phyloP scores from a whole-genome alignment of 1,284 basidiomycete genomes.

The Cerioporus squamosus region DNA sequence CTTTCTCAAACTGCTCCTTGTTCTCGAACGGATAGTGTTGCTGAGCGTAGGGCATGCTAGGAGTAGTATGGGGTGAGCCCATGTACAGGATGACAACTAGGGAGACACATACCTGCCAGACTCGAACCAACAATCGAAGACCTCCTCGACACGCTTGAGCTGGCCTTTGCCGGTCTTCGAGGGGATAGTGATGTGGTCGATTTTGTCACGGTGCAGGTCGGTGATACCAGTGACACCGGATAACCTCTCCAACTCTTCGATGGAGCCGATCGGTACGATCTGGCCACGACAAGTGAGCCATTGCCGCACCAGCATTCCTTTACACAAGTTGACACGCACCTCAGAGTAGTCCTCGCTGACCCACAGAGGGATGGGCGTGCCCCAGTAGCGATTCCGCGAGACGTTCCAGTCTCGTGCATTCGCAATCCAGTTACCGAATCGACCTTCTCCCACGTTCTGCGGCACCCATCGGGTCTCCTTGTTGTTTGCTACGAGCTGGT shows the following conservation, averaged over 20 bases:
- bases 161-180: conserved; percentile 89
- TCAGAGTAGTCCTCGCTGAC: conserved; percentile 93
- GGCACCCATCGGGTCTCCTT: conserved; percentile 95
- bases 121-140: conserved; percentile 99
- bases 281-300: conserved; percentile 32
- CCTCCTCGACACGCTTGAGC: conserved; percentile 91
- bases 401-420: conserved; percentile 99
- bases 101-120: conserved; percentile 80
- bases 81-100: too few relatives aligned
- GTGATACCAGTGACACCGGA: conserved; percentile 87
- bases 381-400: conserved; percentile 99
- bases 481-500: conserved; percentile 92
- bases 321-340: conserved; percentile 41
- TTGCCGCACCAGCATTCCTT: too few relatives aligned
- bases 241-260: conserved; percentile 86
- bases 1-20: conserved; percentile 82
- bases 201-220: conserved; percentile 95
- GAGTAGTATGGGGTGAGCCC: conserved; percentile 8
- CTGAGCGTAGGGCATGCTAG: conserved; percentile 98
- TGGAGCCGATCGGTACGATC: conserved; percentile 89
- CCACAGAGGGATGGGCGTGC: conserved; percentile 98
- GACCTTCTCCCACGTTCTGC: conserved; percentile 85
- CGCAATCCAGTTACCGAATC: conserved; percentile 97
- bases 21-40: conserved; percentile 99
- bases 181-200: conserved; percentile 97